Conservation (phyloP, 306 rosid species). For the Arachis hypogaea region DNA sequence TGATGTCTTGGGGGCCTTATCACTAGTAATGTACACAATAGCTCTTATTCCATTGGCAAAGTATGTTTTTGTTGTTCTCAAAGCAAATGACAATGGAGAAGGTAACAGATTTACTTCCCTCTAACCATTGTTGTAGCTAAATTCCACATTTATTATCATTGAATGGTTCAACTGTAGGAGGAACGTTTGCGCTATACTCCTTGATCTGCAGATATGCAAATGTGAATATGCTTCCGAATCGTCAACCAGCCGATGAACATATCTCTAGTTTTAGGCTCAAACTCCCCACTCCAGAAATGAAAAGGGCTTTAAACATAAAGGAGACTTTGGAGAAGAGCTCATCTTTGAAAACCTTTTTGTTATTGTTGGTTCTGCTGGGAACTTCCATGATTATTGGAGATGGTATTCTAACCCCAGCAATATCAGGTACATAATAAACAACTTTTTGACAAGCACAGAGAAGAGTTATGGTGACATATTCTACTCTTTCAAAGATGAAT, state of each 20-base stretch:
- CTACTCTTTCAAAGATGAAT: background rate
- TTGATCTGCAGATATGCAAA: slow-evolving; percentile 95
- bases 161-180: slow-evolving; percentile 55
- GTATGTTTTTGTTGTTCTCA: slow-evolving; percentile 90
- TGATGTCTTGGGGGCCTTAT: slow-evolving; percentile 89
- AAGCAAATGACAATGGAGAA: slow-evolving; percentile 98
- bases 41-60: slow-evolving; percentile 87
- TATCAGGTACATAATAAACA: slow-evolving; percentile 69
- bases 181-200: slow-evolving; percentile 95
- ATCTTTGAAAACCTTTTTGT: slow-evolving; percentile 60
- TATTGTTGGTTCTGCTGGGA: slow-evolving; percentile 87
- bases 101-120: slow-evolving; percentile 50
- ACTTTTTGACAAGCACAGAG: background rate
- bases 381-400: slow-evolving; percentile 98
- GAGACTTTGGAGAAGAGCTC: slow-evolving; percentile 71
- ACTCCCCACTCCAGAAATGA: slow-evolving; percentile 89
- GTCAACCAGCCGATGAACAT: slow-evolving; percentile 84
- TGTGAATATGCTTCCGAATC: slow-evolving; percentile 83
- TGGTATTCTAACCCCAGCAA: slow-evolving; percentile 94
- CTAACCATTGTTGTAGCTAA: too few species aligned
- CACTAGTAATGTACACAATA: slow-evolving; percentile 89
- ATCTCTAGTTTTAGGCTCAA: slow-evolving; percentile 90
- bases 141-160: too few species aligned
- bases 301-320: slow-evolving; percentile 83
- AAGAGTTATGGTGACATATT: background rate